Evolutionary conservation across 2,329 filamentous ascomycete genomes (phyloP).

Genomic region (Fusarium sp.): DNA sequence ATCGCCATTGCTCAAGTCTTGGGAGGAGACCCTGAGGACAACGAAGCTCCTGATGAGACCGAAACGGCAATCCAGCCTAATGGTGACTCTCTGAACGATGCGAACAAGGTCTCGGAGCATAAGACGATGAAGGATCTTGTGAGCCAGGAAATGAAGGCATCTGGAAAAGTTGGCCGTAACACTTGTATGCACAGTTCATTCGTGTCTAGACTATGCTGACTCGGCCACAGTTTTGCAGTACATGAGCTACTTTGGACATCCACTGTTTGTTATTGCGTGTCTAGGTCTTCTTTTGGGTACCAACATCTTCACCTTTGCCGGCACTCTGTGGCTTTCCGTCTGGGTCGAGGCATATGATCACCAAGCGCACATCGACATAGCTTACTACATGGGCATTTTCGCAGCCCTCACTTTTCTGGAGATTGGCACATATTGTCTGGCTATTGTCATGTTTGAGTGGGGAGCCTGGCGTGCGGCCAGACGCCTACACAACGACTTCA

Average conservation of each 20-base stretch:
- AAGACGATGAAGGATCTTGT: slow-evolving; percentile 56
- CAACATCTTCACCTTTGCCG: slow-evolving; percentile 56
- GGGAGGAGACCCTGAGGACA: slow-evolving; percentile 51
- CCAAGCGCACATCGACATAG: slow-evolving; percentile 57
- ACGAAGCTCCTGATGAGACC: slow-evolving; percentile 38
- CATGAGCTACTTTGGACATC: slow-evolving; percentile 63
- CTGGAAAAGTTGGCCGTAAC: slow-evolving; percentile 58
- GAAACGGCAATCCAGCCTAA: slow-evolving; percentile 46
- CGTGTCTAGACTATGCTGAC: slow-evolving; percentile 3
- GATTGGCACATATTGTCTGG: slow-evolving; percentile 55
- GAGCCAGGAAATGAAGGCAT: slow-evolving; percentile 60
- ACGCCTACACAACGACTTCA: slow-evolving; percentile 63
- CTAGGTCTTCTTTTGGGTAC: slow-evolving; percentile 54
- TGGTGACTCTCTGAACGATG: slow-evolving; percentile 46
- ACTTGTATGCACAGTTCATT: slow-evolving; percentile 51
- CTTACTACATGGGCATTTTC: slow-evolving; percentile 67
- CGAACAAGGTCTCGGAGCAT: slow-evolving; percentile 50
- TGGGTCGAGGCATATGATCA: slow-evolving; percentile 65
- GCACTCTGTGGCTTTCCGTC: slow-evolving; percentile 62
- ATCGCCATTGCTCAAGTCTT: slow-evolving; percentile 57
- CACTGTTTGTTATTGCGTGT: slow-evolving; percentile 55
- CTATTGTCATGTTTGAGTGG: slow-evolving; percentile 62
- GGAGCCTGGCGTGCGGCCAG: slow-evolving; percentile 68
- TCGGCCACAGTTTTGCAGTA: slow-evolving; percentile 59
- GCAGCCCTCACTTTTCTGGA: slow-evolving; percentile 58